These are phyloP conservation scores for Zygosaccharomyces sapae DNA, from an alignment of 1,139 yeast species.

Conservation along the genomic window DNA sequence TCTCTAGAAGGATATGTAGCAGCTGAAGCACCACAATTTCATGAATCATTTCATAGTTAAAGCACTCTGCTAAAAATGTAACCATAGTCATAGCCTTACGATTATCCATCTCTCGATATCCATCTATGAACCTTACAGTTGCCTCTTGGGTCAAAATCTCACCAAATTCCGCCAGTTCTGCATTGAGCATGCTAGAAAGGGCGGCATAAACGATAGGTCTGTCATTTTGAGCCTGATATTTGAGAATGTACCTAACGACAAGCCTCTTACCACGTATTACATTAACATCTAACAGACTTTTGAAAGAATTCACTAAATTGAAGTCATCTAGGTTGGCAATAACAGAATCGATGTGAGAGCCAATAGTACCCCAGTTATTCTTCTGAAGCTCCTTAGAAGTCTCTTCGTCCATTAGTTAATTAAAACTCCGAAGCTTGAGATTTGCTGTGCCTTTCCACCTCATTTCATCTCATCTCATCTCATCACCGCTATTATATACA, in stretches of 20 bases:
- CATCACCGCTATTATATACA: neutral
- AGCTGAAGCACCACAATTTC: constrained; percentile 64
- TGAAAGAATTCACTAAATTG: constrained; percentile 14
- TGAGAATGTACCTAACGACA: constrained; percentile 15
- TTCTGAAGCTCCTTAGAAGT: constrained; percentile 10
- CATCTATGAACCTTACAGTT: constrained; percentile 55
- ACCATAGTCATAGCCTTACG: constrained; percentile 42
- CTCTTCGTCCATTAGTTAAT: constrained; percentile 4
- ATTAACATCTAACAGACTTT: constrained; percentile 20
- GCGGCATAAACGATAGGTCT: constrained; percentile 48
- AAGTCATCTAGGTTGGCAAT: constrained; percentile 10
- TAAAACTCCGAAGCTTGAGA: neutral
- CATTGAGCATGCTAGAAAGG: constrained; percentile 56
- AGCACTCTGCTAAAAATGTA: constrained; percentile 56
- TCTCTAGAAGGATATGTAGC: constrained; percentile 51
- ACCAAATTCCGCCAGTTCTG: constrained; percentile 69
- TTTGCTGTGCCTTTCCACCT: neutral
- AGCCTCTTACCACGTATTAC: constrained; percentile 16
- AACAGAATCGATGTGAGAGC: constrained; percentile 14
- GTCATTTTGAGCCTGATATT: constrained; percentile 9
- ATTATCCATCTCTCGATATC: constrained; percentile 49
- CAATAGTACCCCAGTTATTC: constrained; percentile 19
- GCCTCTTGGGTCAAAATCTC: constrained; percentile 52
- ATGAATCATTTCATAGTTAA: constrained; percentile 61
- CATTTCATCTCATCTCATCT: neutral